Base-by-base conservation (phyloP, 306 rosid species). In the Betula pendula region DNA sequence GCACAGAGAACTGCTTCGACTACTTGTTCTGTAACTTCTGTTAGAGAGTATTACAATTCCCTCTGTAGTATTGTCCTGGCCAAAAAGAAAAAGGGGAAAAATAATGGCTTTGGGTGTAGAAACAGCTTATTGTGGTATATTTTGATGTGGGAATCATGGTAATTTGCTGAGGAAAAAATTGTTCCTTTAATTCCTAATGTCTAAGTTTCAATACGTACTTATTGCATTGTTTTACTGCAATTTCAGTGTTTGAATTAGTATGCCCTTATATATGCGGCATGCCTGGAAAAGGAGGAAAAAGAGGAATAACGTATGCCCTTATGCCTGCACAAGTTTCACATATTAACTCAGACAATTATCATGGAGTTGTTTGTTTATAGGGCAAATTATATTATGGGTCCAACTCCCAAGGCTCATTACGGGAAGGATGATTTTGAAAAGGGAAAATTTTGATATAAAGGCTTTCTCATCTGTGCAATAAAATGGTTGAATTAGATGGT, bases 1-100 rank as follows among this genome's bases (percentile, higher is more conserved):
- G 90, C 77, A 29, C 75, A 8, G 87, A 75, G 73, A 77, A 80
- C 59, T 67, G 80, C 79, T 81, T 88, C 25, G 93, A 89, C 75
- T 89, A 56, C 79, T 75, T 89, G 77, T 91, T 89, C 87, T 81
- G 93, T 52, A 60, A 73, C 74, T 68, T 84, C 7, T 88, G 89
- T 77, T 90, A 29, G 71, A 27, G 31, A 58, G 42, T n/a, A 17
- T 33, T 56, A 24, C 47, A 77, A 22, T 69, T 13, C n/a, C 3
- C 25, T 43, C 42, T 10, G 5, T 42, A 47, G n/a, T 65, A 66
- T 38, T 5, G 42, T 38, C 42, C 8, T 38, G 42, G 42, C 42
- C 42, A 38, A 38, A 38, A 38, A 38, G 0, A 0, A 38, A 5
- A 38, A 38, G 1, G 6, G 58, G n/a, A 53, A 52, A 52, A 45